These are phyloP conservation scores for Candida tunisiensis DNA, from an alignment of 1,139 yeast species.

Conservation along the genomic window DNA sequence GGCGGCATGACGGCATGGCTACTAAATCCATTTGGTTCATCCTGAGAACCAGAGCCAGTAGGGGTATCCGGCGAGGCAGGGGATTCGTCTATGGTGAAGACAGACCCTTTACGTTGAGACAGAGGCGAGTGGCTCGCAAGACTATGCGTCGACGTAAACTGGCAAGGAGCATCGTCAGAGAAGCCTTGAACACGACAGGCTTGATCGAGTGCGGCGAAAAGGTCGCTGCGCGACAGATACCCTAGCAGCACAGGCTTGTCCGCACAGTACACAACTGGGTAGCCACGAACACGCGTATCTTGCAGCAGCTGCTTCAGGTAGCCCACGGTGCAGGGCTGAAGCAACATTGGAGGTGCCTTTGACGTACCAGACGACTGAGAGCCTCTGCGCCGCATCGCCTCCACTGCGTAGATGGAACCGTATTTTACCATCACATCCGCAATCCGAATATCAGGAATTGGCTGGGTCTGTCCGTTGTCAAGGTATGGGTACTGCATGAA, in stretches of 20 bases:
- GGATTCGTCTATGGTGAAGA: not conserved
- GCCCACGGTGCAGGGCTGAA: constrained; percentile 1
- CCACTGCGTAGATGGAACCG: constrained; percentile 1
- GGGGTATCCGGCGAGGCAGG: not conserved
- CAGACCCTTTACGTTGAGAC: too few relatives aligned
- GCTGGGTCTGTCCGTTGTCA: not conserved
- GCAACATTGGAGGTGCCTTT: constrained; percentile 2
- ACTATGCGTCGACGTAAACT: too few relatives aligned
- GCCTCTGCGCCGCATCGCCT: constrained; percentile 1
- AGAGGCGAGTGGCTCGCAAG: too few relatives aligned
- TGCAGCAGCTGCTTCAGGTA: constrained; percentile 1
- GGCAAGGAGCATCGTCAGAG: too few relatives aligned
- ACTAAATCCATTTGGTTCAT: not conserved
- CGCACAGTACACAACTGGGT: constrained; percentile 1
- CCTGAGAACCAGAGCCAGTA: not conserved
- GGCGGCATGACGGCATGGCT: not conserved
- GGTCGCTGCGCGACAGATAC: too few relatives aligned
- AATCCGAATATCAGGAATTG: constrained; percentile 2
- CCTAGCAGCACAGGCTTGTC: not conserved
- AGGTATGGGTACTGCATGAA: constrained; percentile 1
- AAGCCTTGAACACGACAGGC: too few relatives aligned
- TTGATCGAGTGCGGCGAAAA: too few relatives aligned
- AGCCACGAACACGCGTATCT: constrained; percentile 1
- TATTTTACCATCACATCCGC: constrained; percentile 2
- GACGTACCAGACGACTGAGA: constrained; percentile 1